phyloP scores from a whole-genome alignment of 176 grass and related monocot species.

The Paspalum vaginatum region DNA sequence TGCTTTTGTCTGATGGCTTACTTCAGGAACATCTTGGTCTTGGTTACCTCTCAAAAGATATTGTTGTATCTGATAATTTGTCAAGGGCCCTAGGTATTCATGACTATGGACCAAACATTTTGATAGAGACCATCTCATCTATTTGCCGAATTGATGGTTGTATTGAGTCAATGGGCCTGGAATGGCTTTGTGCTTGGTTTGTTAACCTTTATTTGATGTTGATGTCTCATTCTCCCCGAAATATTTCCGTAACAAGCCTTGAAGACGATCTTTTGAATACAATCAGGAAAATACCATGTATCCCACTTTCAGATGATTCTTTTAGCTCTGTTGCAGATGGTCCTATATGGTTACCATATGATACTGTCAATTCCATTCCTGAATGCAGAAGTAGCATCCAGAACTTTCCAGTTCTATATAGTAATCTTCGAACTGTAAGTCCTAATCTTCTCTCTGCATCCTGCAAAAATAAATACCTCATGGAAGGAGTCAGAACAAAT shows the following conservation, averaged over 20 bases:
- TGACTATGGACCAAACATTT: conserved; percentile 78
- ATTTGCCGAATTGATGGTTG: conserved; percentile 61
- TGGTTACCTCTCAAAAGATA: conserved; percentile 84
- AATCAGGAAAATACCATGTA: conserved; percentile 75
- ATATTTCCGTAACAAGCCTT: conserved; percentile 38
- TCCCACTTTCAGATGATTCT: conserved; percentile 92
- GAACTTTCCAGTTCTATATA: conserved; percentile 72
- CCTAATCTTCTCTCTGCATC: conserved; percentile 63
- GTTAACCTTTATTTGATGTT: conserved; percentile 61
- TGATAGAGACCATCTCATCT: conserved; percentile 73
- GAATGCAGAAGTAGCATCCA: conserved; percentile 61
- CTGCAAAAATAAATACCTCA: conserved; percentile 52
- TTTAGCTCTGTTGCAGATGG: conserved; percentile 79
- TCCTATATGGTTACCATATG: conserved; percentile 86
- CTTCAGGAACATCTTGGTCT: conserved; percentile 82
- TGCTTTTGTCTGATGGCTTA: conserved; percentile 70
- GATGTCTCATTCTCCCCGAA: conserved; percentile 54
- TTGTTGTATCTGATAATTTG: conserved; percentile 79
- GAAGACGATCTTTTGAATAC: conserved; percentile 69
- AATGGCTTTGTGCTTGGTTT: conserved; percentile 94
- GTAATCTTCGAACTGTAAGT: conserved; percentile 70
- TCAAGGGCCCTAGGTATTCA: conserved; percentile 77
- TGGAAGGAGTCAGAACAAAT: conserved; percentile 62
- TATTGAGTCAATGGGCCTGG: conserved; percentile 72
- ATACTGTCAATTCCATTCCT: conserved; percentile 54